Evolutionary conservation across 1,284 basidiomycete species (phyloP), one percentile per base, ranked within the genome.

Genomic region (Cutaneotrichosporon mucoides): DNA sequence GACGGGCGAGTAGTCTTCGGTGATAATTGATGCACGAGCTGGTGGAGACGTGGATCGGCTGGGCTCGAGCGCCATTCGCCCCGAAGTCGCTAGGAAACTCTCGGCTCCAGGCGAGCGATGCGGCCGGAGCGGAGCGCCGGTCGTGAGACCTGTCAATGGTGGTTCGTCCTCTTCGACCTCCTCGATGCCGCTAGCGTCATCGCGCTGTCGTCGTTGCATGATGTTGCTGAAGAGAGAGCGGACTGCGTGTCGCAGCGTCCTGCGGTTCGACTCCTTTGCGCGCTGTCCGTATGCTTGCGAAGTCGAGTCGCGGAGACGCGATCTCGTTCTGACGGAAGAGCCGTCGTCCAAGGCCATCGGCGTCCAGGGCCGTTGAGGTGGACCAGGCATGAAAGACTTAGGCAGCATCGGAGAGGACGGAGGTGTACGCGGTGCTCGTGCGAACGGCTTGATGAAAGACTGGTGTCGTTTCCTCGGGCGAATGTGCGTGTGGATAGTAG

Each of bases 71-170:
- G 49, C 38, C 12, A 50, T n/a, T 9, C 49, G 49, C 7, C 49
- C 51, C 43, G 53, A 56, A 44, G 60, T 61, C 33, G 64, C 70
- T 13, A 67, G 50, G 57, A 68, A 72, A 24, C 57, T 63, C 1
- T 66, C 68, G 15, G 70, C 68, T 13, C 66, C 68, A 1, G 70
- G 69, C 3, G 69, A 68, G 2, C 69, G 62, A 51, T 72, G 68
- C 5, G 70, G 70, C 24, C 69, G 62, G 9, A 48, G 33, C 10
- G 70, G 63, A 34, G 60, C 63, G 34, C 56, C 56, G 36, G 47
- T 41, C 16, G 42, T 37, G 9, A 53, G 12, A 2, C 24, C 55
- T 10, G 24, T n/a, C 35, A 44, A 15, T n/a, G 35, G 36, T 24
- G 41, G 41, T 38, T 51, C 48, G 4, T 37, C 49, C 15, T 33